These are phyloP conservation scores for Cladophialophora exuberans DNA, from an alignment of 2,329 filamentous ascomycete species.

Conservation along the genomic window DNA sequence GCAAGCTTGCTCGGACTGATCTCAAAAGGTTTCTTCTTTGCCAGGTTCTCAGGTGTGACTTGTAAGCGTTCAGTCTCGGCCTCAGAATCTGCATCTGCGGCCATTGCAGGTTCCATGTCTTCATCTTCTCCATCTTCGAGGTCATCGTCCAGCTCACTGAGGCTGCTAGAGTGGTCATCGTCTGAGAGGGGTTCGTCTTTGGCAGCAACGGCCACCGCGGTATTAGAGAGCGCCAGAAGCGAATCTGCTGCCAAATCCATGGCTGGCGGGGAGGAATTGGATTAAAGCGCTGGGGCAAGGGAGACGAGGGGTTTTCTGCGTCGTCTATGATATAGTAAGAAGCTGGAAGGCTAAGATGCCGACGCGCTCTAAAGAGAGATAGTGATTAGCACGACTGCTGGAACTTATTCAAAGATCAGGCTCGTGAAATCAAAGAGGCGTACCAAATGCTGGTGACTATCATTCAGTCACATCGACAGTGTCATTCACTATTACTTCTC, in stretches of 20 bases:
- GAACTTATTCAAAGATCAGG: neutral
- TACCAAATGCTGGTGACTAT: conserved; percentile 15
- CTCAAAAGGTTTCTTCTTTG: conserved; percentile 63
- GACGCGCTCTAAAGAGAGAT: neutral
- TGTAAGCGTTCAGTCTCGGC: conserved; percentile 94
- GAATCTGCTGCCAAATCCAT: conserved; percentile 46
- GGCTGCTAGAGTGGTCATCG: conserved; percentile 81
- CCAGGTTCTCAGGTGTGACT: conserved; percentile 72
- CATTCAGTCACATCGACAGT: conserved; percentile 19
- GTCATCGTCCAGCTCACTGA: conserved; percentile 89
- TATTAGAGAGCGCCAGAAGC: conserved; percentile 40
- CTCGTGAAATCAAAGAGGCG: neutral
- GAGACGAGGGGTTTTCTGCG: neutral
- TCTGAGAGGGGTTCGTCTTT: conserved; percentile 55
- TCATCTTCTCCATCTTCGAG: conserved; percentile 45
- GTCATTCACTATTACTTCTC: conserved; percentile 10
- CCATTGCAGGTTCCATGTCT: conserved; percentile 35
- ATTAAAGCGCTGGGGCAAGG: neutral
- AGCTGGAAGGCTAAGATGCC: conserved; percentile 1
- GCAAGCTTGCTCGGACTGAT: conserved; percentile 78
- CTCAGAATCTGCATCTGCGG: conserved; percentile 73
- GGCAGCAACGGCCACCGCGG: conserved; percentile 39
- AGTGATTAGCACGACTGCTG: conserved; percentile 3
- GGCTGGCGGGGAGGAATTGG: conserved; percentile 8
- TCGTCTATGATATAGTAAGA: neutral